Evolutionary conservation across 2,329 filamentous ascomycete genomes (phyloP), one percentile per base, ranked within the genome.

Genomic region (Calonectria honghensis): DNA sequence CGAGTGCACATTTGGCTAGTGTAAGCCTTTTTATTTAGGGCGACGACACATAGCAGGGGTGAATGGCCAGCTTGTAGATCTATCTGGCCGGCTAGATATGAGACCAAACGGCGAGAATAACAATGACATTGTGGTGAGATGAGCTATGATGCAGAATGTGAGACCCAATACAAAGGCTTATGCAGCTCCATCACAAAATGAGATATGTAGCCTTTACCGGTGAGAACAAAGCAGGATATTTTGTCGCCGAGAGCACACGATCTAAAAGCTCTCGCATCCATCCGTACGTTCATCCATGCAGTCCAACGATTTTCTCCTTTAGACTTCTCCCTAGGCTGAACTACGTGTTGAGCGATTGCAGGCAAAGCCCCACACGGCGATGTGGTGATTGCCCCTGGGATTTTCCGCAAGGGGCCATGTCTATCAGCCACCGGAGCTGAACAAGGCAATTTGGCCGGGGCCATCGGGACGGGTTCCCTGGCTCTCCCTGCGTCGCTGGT

Each of bases 51-150:
- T 6, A 57, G 29, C 52, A 57, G 52, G 52, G 29, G 52, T n/a
- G 45, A 24, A 24, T 13, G 20, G 14, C 52, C 31, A 57, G 10
- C 29, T 32, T 4, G 18, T 32, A 57, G n/a, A 32, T n/a, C 16
- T 13, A n/a, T n/a, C 9, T 16, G 52, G 7, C 20, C 10, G 51
- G 29, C 27, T 32, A 54, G 51, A 31, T n/a, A 18, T 57, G 52
- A 35, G 52, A 57, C 31, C 31, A 6, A 29, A n/a, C 31, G 20
- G 20, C 31, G 29, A 57, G 29, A 32, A 20, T 29, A 20, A 20
- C 52, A 35, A 57, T 57, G 52, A 57, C 31, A 57, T 32, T 57
- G 18, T 32, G 31, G 10, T 35, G 18, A 57, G 31, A 57, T 54
- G 16, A 31, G 51, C 9, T 20, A 31, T 57, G 52, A 57, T 31